These are phyloP conservation scores for Helotiales sp. DNA, from an alignment of 2,329 filamentous ascomycete genomes.

Conservation along the genomic window DNA sequence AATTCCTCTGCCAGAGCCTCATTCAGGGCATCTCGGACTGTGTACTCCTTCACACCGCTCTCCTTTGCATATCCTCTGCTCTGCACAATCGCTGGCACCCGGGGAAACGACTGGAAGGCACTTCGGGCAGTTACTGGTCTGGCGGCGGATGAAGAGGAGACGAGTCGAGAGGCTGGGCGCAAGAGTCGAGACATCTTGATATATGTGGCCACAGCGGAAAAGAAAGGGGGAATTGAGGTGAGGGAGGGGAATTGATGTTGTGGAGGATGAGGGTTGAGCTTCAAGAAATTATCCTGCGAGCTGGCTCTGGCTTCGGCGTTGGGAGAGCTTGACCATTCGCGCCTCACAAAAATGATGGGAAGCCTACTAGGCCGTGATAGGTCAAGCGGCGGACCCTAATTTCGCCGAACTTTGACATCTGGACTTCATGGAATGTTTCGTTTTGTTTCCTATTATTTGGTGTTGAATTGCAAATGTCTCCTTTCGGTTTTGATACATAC, in stretches of 20 bases:
- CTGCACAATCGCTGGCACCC: constrained; percentile 41
- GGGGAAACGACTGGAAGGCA: constrained; percentile 53
- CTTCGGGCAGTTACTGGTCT: constrained; percentile 53
- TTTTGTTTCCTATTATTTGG: too few species aligned
- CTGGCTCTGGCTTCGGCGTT: constrained; percentile 8
- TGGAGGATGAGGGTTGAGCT: constrained; percentile 9
- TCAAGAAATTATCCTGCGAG: constrained; percentile 13
- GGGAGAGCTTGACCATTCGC: constrained; percentile 7
- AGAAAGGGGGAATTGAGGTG: constrained; percentile 1
- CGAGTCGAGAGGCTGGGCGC: constrained; percentile 66
- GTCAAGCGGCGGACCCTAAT: constrained; percentile 9
- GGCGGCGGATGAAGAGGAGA: constrained; percentile 60
- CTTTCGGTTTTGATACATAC: too few species aligned
- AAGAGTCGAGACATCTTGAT: constrained; percentile 58
- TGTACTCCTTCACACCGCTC: constrained; percentile 82
- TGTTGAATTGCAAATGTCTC: too few species aligned
- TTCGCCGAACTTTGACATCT: constrained; percentile 7
- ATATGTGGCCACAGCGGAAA: constrained; percentile 30
- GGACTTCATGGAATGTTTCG: background rate
- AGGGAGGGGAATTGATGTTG: constrained; percentile 26
- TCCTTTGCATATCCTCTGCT: constrained; percentile 44
- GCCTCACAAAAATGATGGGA: constrained; percentile 8
- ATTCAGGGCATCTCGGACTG: constrained; percentile 95
- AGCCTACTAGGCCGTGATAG: constrained; percentile 1
- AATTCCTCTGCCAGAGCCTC: constrained; percentile 98